These are phyloP conservation scores for Macrocybe gigantea DNA, from an alignment of 768 basidiomycete species.

Conservation along the genomic window DNA sequence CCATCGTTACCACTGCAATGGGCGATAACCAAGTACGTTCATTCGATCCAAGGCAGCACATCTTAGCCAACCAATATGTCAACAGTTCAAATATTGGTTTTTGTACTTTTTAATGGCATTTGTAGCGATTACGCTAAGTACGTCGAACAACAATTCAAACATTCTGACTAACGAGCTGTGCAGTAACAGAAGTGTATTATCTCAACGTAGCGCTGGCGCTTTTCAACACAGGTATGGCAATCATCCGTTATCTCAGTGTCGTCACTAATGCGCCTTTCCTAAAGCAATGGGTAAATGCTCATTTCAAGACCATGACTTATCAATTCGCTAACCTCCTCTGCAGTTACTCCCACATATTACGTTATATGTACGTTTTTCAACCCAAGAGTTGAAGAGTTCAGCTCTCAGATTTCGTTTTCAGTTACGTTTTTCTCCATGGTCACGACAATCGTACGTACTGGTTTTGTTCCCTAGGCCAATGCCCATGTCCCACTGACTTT, in stretches of 20 bases:
- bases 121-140: slow-evolving; percentile 75
- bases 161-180: slow-evolving; percentile 8
- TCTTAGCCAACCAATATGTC: slow-evolving; percentile 2
- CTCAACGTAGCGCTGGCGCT: slow-evolving; percentile 93
- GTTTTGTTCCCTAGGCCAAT: neutral
- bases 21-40: slow-evolving; percentile 69
- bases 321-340: slow-evolving; percentile 11
- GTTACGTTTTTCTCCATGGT: slow-evolving; percentile 84
- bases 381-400: neutral
- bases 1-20: slow-evolving; percentile 75
- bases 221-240: slow-evolving; percentile 76
- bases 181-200: slow-evolving; percentile 91
- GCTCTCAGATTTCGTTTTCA: slow-evolving; percentile 16
- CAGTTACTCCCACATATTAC: slow-evolving; percentile 85
- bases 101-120: slow-evolving; percentile 85
- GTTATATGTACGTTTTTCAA: slow-evolving; percentile 56
- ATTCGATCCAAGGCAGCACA: neutral
- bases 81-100: slow-evolving; percentile 87
- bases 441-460: slow-evolving; percentile 63
- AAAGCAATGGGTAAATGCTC: slow-evolving; percentile 10
- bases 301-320: neutral
- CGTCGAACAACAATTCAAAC: slow-evolving; percentile 19
- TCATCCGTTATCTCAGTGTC: slow-evolving; percentile 26
- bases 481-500: neutral
- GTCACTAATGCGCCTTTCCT: slow-evolving; percentile 44